These are phyloP conservation scores for Neurospora intermedia DNA, from an alignment of 495 filamentous ascomycete genomes.

Conservation along the genomic window DNA sequence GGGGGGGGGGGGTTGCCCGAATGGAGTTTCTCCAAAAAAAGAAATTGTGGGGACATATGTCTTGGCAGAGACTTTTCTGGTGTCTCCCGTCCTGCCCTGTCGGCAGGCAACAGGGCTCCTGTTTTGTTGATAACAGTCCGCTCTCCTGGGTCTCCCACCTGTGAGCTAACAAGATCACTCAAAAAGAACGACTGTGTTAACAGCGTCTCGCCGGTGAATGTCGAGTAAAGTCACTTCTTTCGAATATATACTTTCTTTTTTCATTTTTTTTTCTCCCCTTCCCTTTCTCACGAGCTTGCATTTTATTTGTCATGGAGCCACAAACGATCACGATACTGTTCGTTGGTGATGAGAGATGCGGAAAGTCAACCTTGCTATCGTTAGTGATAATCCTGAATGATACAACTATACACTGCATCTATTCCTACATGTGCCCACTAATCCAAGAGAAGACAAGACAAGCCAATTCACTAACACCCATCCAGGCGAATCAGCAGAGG, in stretches of 20 bases:
- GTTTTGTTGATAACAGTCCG: not conserved
- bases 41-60: not conserved
- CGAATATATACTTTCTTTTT: not conserved
- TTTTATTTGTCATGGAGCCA: constrained; percentile 25
- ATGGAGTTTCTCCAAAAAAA: not conserved
- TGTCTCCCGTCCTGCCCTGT: not conserved
- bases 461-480: constrained; percentile 2
- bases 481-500: constrained; percentile 40
- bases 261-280: not conserved
- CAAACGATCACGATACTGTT: constrained; percentile 59
- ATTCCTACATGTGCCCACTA: not conserved
- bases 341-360: constrained; percentile 68
- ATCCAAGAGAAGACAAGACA: not conserved
- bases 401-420: not conserved
- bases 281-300: not conserved
- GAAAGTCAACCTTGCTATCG: constrained; percentile 86
- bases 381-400: constrained; percentile 35
- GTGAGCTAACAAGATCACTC: not conserved
- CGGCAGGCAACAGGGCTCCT: not conserved
- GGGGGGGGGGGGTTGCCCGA: not conserved
- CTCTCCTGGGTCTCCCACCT: not conserved
- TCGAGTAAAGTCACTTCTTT: not conserved
- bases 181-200: not conserved
- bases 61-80: not conserved
- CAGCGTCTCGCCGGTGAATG: not conserved